Base-by-base conservation (phyloP, 345 rosid genomes). In the Gynandropsis gynandra region DNA sequence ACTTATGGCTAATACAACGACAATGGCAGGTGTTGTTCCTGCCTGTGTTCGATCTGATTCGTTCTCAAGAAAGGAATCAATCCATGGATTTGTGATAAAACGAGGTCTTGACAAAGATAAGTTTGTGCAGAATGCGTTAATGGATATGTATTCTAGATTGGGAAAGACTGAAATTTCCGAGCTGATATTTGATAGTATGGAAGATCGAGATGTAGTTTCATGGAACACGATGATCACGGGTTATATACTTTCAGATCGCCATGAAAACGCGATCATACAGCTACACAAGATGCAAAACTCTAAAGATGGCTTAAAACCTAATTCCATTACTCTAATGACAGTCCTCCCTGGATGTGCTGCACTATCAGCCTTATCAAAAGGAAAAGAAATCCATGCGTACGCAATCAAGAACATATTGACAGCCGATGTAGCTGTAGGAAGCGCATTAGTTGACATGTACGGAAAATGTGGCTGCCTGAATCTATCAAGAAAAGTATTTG, bases 201-300 rank as follows among this genome's bases (percentile, higher is more conserved):
- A 77, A 58, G 66, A 45, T 42, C 84, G 68, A 75, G 89, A 87
- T 56, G 47, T 75, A 48, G 88, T 90, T 50, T 80, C 96, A 10
- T 87, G 95, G 92, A 90, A 87, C 79, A 87, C 95, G 17, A 71
- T 87, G 77, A 82, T 84, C 13, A 80, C 85, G 5, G 89, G 87
- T 47, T 90, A 74, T 54, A 81, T 79, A 46, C 50, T 74, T 63
- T 76, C 69, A 8, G 84, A 81, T 52, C 46, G 51, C 50, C 77
- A 74, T 18, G 71, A 62, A 43, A 75, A 72, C 48, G 96, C 98
- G 7, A 79, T 90, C 57, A 64, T 50, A 56, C 39, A 76, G 65
- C 72, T 90, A 10, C 74, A 51, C 47, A 74, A 72, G 64, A 84
- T 90, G 96, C 96, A 84, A 58, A 63, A 45, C 29, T 35, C 45